These are phyloP conservation scores for Boletus sensibilis DNA, from an alignment of 768 basidiomycete species.

Conservation along the genomic window DNA sequence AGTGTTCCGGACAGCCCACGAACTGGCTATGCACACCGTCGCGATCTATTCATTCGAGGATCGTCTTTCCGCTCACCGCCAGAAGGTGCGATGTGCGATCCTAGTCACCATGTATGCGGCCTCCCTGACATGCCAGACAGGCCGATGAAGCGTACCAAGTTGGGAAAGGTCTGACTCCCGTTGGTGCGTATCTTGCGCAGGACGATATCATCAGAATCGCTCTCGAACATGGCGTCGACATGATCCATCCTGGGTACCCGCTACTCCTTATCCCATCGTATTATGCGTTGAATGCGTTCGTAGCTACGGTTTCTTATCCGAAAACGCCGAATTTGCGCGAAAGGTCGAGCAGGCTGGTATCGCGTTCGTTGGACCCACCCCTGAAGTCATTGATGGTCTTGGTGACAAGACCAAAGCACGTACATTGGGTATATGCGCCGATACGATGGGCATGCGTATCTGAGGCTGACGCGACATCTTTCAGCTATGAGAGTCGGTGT, in stretches of 20 bases:
- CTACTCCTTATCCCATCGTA: not conserved
- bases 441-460: not conserved
- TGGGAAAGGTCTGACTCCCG: constrained; percentile 93
- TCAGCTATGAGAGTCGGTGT: constrained; percentile 87
- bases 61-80: constrained; percentile 93
- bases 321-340: constrained; percentile 94
- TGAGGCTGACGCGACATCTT: constrained; percentile 5
- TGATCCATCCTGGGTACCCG: constrained; percentile 95
- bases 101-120: constrained; percentile 29
- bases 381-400: constrained; percentile 94
- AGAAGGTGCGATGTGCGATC: constrained; percentile 68
- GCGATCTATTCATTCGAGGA: constrained; percentile 99
- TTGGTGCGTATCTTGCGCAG: constrained; percentile 95
- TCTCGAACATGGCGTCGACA: constrained; percentile 98
- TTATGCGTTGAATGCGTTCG: constrained; percentile 2
- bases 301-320: constrained; percentile 96
- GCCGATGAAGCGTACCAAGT: constrained; percentile 99
- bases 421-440: constrained; percentile 58
- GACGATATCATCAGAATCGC: constrained; percentile 96
- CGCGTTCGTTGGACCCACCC: constrained; percentile 93
- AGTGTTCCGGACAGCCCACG: constrained; percentile 97
- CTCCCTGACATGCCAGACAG: constrained; percentile 39
- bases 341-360: constrained; percentile 98
- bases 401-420: constrained; percentile 99
- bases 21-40: constrained; percentile 98